These are phyloP conservation scores for Xylaria sp. DNA, from an alignment of 2,329 filamentous ascomycete species.

Conservation along the genomic window DNA sequence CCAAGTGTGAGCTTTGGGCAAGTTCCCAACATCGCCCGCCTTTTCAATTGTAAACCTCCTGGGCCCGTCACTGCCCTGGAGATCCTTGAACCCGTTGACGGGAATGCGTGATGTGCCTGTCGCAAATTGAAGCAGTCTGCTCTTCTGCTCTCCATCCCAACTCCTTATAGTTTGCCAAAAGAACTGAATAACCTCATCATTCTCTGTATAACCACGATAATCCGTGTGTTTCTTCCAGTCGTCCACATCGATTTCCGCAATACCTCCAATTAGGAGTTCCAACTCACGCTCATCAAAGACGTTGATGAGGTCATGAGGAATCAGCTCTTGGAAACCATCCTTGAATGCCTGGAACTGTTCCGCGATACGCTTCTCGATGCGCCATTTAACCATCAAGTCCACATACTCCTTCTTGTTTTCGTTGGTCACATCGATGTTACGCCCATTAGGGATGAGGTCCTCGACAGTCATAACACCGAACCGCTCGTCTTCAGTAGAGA, in stretches of 20 bases:
- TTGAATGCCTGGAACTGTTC: slow-evolving; percentile 99
- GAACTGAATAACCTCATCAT: slow-evolving; percentile 95
- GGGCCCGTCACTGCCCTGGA: slow-evolving; percentile 96
- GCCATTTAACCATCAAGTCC: slow-evolving; percentile 98
- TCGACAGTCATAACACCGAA: slow-evolving; percentile 95
- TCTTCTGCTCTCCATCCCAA: slow-evolving; percentile 99
- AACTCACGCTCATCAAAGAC: slow-evolving; percentile 98
- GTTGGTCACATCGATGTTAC: slow-evolving; percentile 95
- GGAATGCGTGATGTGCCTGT: slow-evolving; percentile 98
- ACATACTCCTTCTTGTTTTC: slow-evolving; percentile 99
- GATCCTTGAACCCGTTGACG: slow-evolving; percentile 98
- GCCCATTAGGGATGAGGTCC: slow-evolving; percentile 88
- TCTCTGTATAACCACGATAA: slow-evolving; percentile 98
- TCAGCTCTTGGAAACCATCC: slow-evolving; percentile 96
- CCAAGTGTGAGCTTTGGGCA: slow-evolving; percentile 99
- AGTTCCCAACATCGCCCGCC: slow-evolving; percentile 86
- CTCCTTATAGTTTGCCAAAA: slow-evolving; percentile 98
- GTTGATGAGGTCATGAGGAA: slow-evolving; percentile 94
- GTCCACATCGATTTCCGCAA: slow-evolving; percentile 99
- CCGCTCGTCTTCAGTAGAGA: slow-evolving; percentile 95
- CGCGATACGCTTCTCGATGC: slow-evolving; percentile 97
- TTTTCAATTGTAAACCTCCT: slow-evolving; percentile 98
- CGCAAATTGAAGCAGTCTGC: slow-evolving; percentile 92
- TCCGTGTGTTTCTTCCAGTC: slow-evolving; percentile 99
- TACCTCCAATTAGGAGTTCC: slow-evolving; percentile 95